Evolutionary conservation across 768 basidiomycete genomes (phyloP).

Genomic region (Xerocomus potaroensis): DNA sequence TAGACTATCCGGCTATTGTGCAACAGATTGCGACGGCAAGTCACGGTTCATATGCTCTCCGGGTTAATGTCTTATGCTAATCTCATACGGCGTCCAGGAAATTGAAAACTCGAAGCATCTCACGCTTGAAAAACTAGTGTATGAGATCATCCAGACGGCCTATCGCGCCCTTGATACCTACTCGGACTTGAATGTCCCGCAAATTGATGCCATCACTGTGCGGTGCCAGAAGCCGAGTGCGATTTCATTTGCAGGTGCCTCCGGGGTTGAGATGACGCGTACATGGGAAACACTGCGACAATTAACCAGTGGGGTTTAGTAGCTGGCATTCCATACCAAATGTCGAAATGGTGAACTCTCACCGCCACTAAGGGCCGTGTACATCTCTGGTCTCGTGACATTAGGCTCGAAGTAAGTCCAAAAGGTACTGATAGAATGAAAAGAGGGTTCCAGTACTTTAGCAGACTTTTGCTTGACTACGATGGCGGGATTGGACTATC

Average conservation of each 20-base stretch:
- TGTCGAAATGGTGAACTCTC: too few species aligned
- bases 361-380: too few species aligned
- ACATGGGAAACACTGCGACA: conserved; percentile 2
- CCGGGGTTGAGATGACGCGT: conserved; percentile 60
- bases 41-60: neutral
- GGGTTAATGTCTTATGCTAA: too few species aligned
- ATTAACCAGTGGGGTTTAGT: too few species aligned
- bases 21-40: conserved; percentile 28
- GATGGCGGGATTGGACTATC: too few species aligned
- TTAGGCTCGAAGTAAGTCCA: too few species aligned
- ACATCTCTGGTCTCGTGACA: too few species aligned
- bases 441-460: too few species aligned
- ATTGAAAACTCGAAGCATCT: conserved; percentile 12
- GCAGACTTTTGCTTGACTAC: too few species aligned
- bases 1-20: conserved; percentile 38
- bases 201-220: conserved; percentile 43
- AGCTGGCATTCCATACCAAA: too few species aligned
- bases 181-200: conserved; percentile 13
- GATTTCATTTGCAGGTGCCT: conserved; percentile 59
- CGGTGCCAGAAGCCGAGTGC: conserved; percentile 69
- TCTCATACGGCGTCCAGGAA: neutral
- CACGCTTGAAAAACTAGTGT: conserved; percentile 21
- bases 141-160: conserved; percentile 47
- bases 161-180: conserved; percentile 57
- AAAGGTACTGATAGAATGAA: too few species aligned